Evolutionary conservation across 2,329 filamentous ascomycete species (phyloP).

Genomic region (Neurospora crassa): DNA sequence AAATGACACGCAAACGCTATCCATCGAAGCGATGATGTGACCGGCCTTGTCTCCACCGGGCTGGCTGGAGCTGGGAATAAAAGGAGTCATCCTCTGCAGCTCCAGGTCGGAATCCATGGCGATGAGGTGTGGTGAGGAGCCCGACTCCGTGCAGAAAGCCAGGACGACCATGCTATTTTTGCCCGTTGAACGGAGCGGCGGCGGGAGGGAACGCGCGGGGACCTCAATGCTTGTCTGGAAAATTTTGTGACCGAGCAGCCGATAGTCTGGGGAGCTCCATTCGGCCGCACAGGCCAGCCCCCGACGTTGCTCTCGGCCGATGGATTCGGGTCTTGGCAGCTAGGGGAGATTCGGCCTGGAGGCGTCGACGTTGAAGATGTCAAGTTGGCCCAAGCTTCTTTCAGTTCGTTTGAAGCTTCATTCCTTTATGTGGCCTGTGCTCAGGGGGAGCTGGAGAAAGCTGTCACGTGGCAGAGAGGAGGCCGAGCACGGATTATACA

Average conservation of each 20-base stretch:
- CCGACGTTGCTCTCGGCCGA: background rate
- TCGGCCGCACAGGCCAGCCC: background rate
- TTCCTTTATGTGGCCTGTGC: background rate
- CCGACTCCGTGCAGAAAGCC: background rate
- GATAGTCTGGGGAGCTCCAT: background rate
- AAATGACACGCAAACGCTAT: conserved; percentile 6
- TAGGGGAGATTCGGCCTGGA: background rate
- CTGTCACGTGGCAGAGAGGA: background rate
- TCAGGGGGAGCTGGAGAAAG: background rate
- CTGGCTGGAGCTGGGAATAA: background rate
- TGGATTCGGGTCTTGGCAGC: background rate
- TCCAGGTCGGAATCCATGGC: background rate
- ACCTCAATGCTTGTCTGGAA: background rate
- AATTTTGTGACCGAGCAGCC: background rate
- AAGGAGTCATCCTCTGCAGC: background rate
- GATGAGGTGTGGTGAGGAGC: background rate
- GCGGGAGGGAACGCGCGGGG: background rate
- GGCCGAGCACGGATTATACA: background rate
- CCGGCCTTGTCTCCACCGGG: conserved; percentile 8
- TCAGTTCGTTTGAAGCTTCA: background rate
- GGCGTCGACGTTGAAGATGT: background rate
- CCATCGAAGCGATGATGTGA: conserved; percentile 13
- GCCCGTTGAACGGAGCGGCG: background rate
- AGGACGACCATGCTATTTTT: background rate
- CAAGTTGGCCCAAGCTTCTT: background rate